Evolutionary conservation across 2,329 filamentous ascomycete genomes (phyloP).

Genomic region (Huntiella decipiens): DNA sequence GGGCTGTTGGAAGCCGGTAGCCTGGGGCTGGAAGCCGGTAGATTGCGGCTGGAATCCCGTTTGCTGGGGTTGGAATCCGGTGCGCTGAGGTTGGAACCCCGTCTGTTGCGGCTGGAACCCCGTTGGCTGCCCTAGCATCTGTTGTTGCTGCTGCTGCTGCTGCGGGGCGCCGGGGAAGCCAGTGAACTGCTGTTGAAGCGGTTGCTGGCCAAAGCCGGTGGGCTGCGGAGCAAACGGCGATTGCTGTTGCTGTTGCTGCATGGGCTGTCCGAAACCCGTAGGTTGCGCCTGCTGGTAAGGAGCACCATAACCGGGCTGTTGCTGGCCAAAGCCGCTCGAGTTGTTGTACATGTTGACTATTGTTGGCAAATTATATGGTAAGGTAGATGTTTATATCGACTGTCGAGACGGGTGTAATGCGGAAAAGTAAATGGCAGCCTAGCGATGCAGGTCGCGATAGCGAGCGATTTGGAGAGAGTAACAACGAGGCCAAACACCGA

Average conservation of each 20-base stretch:
- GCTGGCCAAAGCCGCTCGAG: conserved; percentile 55
- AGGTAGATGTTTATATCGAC: background rate
- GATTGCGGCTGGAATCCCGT: conserved; percentile 10
- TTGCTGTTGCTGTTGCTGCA: conserved; percentile 30
- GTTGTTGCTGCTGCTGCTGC: conserved; percentile 33
- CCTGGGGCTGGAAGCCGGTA: conserved; percentile 18
- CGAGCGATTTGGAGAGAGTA: background rate
- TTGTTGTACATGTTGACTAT: conserved; percentile 60
- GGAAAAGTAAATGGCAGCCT: no score
- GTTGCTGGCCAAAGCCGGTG: conserved; percentile 34
- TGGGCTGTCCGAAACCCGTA: conserved; percentile 8
- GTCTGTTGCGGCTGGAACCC: conserved; percentile 8
- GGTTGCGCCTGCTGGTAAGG: conserved; percentile 18
- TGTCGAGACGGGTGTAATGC: no score
- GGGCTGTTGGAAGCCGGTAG: conserved; percentile 22
- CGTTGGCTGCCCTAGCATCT: conserved; percentile 36
- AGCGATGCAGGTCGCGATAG: background rate
- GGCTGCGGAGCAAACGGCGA: conserved; percentile 35
- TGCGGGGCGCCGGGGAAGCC: conserved; percentile 36
- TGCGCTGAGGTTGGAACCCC: conserved; percentile 9
- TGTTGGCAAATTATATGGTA: background rate
- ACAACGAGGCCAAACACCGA: background rate
- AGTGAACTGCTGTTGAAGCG: conserved; percentile 38
- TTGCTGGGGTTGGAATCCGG: conserved; percentile 7
- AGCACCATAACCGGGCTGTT: conserved; percentile 34